Evolutionary conservation across 2,329 filamentous ascomycete species (phyloP).

Genomic region (Clonostachys solani): DNA sequence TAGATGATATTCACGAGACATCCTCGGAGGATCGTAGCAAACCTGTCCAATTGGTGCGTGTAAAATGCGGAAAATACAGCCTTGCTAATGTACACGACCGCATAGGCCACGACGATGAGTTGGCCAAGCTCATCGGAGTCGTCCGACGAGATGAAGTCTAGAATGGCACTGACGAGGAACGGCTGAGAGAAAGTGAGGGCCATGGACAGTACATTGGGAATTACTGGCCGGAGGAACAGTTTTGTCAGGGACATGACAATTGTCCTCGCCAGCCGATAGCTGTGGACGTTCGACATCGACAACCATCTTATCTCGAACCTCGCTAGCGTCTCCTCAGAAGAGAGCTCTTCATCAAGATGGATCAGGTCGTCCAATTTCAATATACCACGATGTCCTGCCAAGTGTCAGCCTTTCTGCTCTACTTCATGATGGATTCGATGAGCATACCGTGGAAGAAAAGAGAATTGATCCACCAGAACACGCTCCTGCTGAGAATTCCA

Average conservation of each 20-base stretch:
- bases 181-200: constrained; percentile 38
- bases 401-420: too few relatives aligned
- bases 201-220: constrained; percentile 27
- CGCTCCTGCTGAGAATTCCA: neutral
- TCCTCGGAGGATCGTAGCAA: constrained; percentile 22
- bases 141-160: constrained; percentile 10
- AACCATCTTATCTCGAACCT: constrained; percentile 14
- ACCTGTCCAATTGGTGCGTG: constrained; percentile 28
- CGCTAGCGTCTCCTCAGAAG: constrained; percentile 9
- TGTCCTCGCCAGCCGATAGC: too few relatives aligned
- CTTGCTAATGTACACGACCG: constrained; percentile 33
- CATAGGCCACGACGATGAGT: constrained; percentile 33
- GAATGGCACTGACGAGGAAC: constrained; percentile 31
- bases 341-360: constrained; percentile 18
- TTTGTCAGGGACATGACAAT: constrained; percentile 14
- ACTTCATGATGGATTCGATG: constrained; percentile 7
- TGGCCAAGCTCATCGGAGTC: constrained; percentile 18
- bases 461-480: constrained; percentile 1
- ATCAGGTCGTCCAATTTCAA: constrained; percentile 12
- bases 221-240: constrained; percentile 24
- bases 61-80: constrained; percentile 25
- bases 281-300: neutral
- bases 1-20: constrained; percentile 25
- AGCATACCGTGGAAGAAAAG: constrained; percentile 11
- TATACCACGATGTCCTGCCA: too few relatives aligned